Base-by-base conservation (phyloP, 441 rosid species). In the Daphne laureola region DNA sequence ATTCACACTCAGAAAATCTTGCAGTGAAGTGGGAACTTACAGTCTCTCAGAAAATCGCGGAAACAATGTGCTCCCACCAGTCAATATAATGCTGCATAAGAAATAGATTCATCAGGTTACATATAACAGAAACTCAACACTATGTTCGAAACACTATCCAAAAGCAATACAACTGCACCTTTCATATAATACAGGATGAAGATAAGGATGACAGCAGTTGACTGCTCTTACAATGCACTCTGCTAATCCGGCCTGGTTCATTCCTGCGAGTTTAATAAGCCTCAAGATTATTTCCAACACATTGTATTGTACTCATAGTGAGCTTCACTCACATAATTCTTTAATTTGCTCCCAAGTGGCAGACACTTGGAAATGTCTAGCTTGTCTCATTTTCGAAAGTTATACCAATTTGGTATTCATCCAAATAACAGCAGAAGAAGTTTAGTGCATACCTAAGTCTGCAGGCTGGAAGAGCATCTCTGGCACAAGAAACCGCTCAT, bases 201-300 rank as follows among this genome's bases (percentile, higher is more conserved):
- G 80, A 64, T 75, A 79, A 43, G 97, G 68, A 63, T 84, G 94
- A 66, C 98, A 89, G 44, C 92, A 73, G 72, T 74, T 92, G 43
- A 92, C 78, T 44, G 98, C 84, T 73, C 97, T 84, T 43, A 92
- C 97, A 55, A 92, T 84, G 74, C 96, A 84, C 76, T 92, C 97
- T 17, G 92, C 96, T 38, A 92, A 80, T 68, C 98, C 98, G 43
- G 96, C 98, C 80, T 92, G 85, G 61, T 86, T 81, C 90, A 89
- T 80, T 69, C 98, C 98, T 89, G 79, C 14, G n/a, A n/a, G 13
- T 38, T 46, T 51, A 14, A 38, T 23, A 49, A n/a, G 40, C 14
- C 42, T 16, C 51, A 13, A 17, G n/a, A 43, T 41, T 0, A 36
- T 43, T 17, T 16, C 42, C 14, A 49, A 26, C 36, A 5, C 38